Evolutionary conservation across 345 rosid species (phyloP).

Genomic region (Eucalyptus regnans): DNA sequence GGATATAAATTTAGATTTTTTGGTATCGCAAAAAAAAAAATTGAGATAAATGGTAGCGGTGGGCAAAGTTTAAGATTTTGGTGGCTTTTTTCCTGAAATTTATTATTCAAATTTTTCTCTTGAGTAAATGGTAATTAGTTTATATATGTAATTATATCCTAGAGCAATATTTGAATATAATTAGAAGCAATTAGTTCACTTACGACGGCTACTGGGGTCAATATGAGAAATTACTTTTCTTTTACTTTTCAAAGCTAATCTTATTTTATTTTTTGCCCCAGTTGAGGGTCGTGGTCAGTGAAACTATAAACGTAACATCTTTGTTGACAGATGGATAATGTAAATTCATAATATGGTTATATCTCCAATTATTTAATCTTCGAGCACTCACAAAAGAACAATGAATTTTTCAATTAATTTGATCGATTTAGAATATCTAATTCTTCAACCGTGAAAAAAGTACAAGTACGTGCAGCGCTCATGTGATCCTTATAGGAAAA

Average conservation of each 20-base stretch:
- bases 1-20: too few relatives aligned
- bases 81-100: background rate
- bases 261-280: background rate
- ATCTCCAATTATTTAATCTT: background rate
- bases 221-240: background rate
- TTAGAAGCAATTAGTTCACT: background rate
- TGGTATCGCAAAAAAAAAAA: too few relatives aligned
- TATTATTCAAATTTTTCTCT: too few relatives aligned
- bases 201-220: background rate
- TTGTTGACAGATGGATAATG: background rate
- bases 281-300: background rate
- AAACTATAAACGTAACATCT: background rate
- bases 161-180: background rate
- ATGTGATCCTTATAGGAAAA: background rate
- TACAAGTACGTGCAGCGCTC: background rate
- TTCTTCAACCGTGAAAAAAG: background rate
- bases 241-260: background rate
- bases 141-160: background rate
- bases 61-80: background rate
- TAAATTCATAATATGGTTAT: background rate
- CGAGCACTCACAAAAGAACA: background rate
- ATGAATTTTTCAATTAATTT: background rate
- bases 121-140: background rate
- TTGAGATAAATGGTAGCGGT: accelerated
- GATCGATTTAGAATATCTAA: background rate